phyloP scores from a whole-genome alignment of 768 basidiomycete genomes.

The Boletellus ananiceps region DNA sequence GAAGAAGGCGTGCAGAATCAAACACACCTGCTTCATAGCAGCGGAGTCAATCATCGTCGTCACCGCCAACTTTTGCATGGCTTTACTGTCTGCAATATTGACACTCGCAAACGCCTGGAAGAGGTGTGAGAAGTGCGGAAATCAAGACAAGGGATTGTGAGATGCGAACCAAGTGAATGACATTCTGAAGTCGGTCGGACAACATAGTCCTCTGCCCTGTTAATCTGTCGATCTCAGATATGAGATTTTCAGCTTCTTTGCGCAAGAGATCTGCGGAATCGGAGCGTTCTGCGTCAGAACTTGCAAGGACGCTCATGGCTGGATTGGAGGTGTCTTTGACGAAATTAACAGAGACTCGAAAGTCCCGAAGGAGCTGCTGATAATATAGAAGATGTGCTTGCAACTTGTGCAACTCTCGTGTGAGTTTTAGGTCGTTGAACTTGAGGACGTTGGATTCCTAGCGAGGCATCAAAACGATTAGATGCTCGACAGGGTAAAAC shows the following conservation, averaged over 20 bases:
- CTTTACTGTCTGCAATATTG: conserved; percentile 49
- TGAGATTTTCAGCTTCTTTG: conserved; percentile 45
- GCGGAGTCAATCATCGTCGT: conserved; percentile 40
- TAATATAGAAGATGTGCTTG: conserved; percentile 59
- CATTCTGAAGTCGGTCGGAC: conserved; percentile 32
- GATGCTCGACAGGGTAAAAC: neutral
- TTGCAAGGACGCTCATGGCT: conserved; percentile 32
- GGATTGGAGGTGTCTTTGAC: conserved; percentile 46
- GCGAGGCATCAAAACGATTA: neutral
- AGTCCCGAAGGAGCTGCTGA: conserved; percentile 49
- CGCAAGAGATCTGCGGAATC: conserved; percentile 36
- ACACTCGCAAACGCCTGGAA: conserved; percentile 55
- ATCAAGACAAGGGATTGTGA: neutral
- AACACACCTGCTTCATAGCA: conserved; percentile 33
- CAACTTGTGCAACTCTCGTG: conserved; percentile 52
- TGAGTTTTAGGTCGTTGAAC: conserved; percentile 40
- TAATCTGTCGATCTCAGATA: conserved; percentile 47
- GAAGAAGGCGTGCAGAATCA: neutral
- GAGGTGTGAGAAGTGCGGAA: neutral
- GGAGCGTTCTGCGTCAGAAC: conserved; percentile 1
- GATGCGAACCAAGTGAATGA: conserved; percentile 29
- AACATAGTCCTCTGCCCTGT: conserved; percentile 31
- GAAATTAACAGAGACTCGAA: conserved; percentile 47
- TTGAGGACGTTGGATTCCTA: conserved; percentile 46
- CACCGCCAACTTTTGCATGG: conserved; percentile 47